These are phyloP conservation scores for Globisporangium yorkense DNA, from an alignment of 352 stramenopile species.

Conservation along the genomic window DNA sequence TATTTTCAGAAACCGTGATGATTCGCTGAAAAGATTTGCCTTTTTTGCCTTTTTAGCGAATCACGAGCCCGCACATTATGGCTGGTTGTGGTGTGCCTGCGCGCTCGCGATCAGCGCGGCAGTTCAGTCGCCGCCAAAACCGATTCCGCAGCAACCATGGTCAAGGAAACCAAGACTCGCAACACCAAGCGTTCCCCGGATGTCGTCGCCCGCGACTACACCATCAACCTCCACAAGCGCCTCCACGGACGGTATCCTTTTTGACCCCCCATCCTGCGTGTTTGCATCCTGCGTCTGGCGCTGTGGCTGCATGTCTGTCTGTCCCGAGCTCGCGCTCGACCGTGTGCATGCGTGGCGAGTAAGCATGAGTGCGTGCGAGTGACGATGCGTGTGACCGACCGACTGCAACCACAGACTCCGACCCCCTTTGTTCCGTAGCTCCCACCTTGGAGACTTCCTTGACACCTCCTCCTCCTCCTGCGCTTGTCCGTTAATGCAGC, in stretches of 20 bases:
- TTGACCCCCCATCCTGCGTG: slow-evolving; percentile 21
- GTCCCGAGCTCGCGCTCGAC: neutral
- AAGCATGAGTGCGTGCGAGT: slow-evolving; percentile 1
- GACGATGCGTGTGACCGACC: neutral
- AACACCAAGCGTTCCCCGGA: slow-evolving; percentile 88
- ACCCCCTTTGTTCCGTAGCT: slow-evolving; percentile 51
- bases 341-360: neutral
- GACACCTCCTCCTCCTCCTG: slow-evolving; percentile 23
- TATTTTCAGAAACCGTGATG: neutral
- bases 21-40: neutral
- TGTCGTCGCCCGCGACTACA: slow-evolving; percentile 97
- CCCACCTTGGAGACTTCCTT: slow-evolving; percentile 87
- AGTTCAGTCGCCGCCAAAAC: slow-evolving; percentile 15
- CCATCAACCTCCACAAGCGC: slow-evolving; percentile 98
- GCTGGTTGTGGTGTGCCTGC: neutral
- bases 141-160: slow-evolving; percentile 61
- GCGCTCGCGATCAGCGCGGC: neutral
- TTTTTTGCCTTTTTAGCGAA: neutral
- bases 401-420: slow-evolving; percentile 5
- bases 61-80: neutral
- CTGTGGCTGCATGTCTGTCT: slow-evolving; percentile 1
- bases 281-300: slow-evolving; percentile 8
- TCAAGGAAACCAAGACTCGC: slow-evolving; percentile 85
- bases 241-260: slow-evolving; percentile 90
- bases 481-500: slow-evolving; percentile 25